Percentiles rank a stretch among this genome's conserved stretches.
phyloP scores from a whole-genome alignment of 805 yeast species.

The Lachancea quebecensis region DNA sequence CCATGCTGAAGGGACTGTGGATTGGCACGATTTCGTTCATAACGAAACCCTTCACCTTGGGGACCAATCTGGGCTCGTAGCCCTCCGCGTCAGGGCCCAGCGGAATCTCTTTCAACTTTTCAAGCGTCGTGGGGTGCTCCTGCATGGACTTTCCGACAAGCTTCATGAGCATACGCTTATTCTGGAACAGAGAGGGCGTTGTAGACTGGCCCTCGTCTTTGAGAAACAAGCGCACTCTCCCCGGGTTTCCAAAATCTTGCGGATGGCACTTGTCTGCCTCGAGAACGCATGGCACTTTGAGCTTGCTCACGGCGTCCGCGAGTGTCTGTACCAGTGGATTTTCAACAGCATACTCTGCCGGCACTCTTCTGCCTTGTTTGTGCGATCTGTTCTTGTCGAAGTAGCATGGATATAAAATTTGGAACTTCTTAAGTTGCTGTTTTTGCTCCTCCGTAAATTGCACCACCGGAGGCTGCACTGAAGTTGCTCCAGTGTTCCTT shows the following conservation, averaged over 20 bases:
- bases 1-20: constrained; percentile 70
- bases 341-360: constrained; percentile 58
- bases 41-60: constrained; percentile 76
- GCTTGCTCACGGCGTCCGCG: constrained; percentile 55
- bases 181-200: constrained; percentile 23
- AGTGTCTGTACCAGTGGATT: constrained; percentile 85
- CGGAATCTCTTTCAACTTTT: constrained; percentile 55
- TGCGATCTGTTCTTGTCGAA: constrained; percentile 74
- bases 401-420: constrained; percentile 83
- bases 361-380: constrained; percentile 76
- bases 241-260: constrained; percentile 95
- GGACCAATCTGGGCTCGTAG: constrained; percentile 53
- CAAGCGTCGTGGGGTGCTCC: constrained; percentile 61
- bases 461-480: constrained; percentile 25
- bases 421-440: constrained; percentile 61
- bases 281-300: constrained; percentile 37
- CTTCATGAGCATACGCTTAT: constrained; percentile 61
- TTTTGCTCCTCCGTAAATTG: constrained; percentile 40
- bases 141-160: constrained; percentile 55
- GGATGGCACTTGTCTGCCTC: constrained; percentile 89
- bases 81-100: constrained; percentile 57
- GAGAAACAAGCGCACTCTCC: constrained; percentile 77
- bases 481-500: constrained; percentile 8
- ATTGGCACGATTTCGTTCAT: constrained; percentile 88
- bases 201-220: constrained; percentile 44